phyloP scores from a whole-genome alignment of 768 basidiomycete genomes.

The Stropharia rugosoannulata region DNA sequence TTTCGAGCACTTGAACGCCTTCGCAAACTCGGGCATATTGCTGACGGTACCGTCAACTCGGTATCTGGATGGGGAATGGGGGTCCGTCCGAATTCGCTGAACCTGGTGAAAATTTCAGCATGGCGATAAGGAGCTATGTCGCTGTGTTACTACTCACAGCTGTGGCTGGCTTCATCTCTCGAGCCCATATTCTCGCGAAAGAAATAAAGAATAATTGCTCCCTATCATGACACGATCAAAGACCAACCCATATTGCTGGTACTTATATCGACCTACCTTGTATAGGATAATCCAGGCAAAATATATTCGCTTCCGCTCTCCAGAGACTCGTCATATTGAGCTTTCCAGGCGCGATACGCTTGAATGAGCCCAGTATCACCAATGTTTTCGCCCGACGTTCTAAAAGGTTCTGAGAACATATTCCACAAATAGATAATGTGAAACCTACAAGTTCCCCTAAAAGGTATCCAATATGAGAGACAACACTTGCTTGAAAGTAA shows the following conservation, averaged over 20 bases:
- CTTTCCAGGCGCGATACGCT: slow-evolving; percentile 90
- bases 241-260: background rate
- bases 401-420: slow-evolving; percentile 24
- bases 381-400: slow-evolving; percentile 91
- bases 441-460: slow-evolving; percentile 72
- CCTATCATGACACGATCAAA: slow-evolving; percentile 31
- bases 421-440: background rate
- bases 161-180: slow-evolving; percentile 74
- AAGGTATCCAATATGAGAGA: background rate
- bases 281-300: slow-evolving; percentile 79
- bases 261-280: slow-evolving; percentile 43
- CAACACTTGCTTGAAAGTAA: background rate
- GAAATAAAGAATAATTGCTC: slow-evolving; percentile 96
- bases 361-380: slow-evolving; percentile 85
- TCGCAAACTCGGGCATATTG: slow-evolving; percentile 87
- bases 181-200: slow-evolving; percentile 86
- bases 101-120: slow-evolving; percentile 39
- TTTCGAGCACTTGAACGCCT: slow-evolving; percentile 80
- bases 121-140: background rate
- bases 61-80: slow-evolving; percentile 80
- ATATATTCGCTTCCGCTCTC: slow-evolving; percentile 63
- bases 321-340: slow-evolving; percentile 61
- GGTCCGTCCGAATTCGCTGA: slow-evolving; percentile 81
- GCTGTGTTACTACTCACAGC: slow-evolving; percentile 45
- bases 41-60: slow-evolving; percentile 84